Conservation (phyloP, 1,284 basidiomycete species). For the Ustilago tritici region DNA sequence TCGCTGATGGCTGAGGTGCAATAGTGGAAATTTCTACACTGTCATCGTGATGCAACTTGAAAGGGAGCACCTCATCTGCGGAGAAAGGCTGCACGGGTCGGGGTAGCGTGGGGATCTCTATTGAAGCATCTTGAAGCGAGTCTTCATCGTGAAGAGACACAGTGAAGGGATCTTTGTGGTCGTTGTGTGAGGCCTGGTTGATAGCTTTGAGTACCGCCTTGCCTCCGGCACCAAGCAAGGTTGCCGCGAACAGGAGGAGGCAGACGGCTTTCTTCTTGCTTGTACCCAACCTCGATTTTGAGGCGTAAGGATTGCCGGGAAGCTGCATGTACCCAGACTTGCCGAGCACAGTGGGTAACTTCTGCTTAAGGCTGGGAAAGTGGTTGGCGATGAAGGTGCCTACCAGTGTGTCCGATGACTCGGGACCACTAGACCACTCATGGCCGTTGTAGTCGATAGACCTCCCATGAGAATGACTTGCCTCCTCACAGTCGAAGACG, state of each 20-base stretch:
- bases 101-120: conserved; percentile 22
- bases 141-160: conserved; percentile 35
- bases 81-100: conserved; percentile 20
- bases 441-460: conserved; percentile 10
- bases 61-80: conserved; percentile 25
- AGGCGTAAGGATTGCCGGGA: conserved; percentile 2
- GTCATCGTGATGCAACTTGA: conserved; percentile 36
- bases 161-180: not conserved
- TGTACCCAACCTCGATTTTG: not conserved
- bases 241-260: conserved; percentile 26
- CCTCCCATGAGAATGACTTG: not conserved
- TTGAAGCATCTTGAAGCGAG: conserved; percentile 30
- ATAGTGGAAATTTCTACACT: not conserved
- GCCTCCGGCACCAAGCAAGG: conserved; percentile 25
- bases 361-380: conserved; percentile 23
- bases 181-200: not conserved
- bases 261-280: conserved; percentile 18
- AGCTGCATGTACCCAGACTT: conserved; percentile 17
- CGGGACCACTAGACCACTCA: conserved; percentile 2
- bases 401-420: conserved; percentile 23
- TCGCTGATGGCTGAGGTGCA: conserved; percentile 14
- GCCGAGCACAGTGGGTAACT: conserved; percentile 12
- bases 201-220: conserved; percentile 6
- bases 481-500: conserved; percentile 11
- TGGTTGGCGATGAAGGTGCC: conserved; percentile 16